Base-by-base conservation (phyloP, 495 filamentous ascomycete genomes). In the Venustampulla echinocandica region DNA sequence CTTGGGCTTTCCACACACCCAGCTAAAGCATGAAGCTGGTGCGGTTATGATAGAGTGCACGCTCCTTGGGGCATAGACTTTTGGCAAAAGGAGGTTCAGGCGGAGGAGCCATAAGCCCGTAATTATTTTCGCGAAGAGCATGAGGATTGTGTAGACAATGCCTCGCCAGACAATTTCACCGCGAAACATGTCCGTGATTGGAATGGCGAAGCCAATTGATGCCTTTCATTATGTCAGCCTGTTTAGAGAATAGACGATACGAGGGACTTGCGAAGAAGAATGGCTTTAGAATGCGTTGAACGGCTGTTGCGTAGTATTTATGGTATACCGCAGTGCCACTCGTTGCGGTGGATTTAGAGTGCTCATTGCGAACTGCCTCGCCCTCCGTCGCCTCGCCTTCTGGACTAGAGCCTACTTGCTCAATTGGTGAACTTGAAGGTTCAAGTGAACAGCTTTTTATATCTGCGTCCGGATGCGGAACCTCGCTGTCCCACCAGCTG, bases 131-230 rank as follows among this genome's bases (percentile, higher is more conserved):
- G 69, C 78, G 18, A 83, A 25, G 10, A 64, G 52, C 86, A 90
- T 92, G 3, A 90, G 63, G 0, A 81, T 45, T 2, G 80, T 62
- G 54, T 87, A 92, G 14, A 87, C 69, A 1, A 87, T 49, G 1
- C 85, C 86, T 7, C 77, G 73, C 87, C 82, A 92, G 17, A 87
- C 55, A 0, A 85, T 68, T 39, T 58, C 56, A 4, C 74, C 74
- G 1, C 56, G 53, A 57, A 88, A 90, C 68, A 92, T 78, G 10
- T 78, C 60, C 0, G 75, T 72, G 27, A 90, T 81, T 0, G 86
- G 84, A 15, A 93, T 82, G 0, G 84, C 78, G 54, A 90, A 89
- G 0, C 86, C 84, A 30, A 90, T 83, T 0, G 81, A 86, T 15
- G 84, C 79, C 73, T 76, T 25, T 1, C 5, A 22, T 10, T 7